Conservation (phyloP, 805 yeast species). For the Candida loeiensis region DNA sequence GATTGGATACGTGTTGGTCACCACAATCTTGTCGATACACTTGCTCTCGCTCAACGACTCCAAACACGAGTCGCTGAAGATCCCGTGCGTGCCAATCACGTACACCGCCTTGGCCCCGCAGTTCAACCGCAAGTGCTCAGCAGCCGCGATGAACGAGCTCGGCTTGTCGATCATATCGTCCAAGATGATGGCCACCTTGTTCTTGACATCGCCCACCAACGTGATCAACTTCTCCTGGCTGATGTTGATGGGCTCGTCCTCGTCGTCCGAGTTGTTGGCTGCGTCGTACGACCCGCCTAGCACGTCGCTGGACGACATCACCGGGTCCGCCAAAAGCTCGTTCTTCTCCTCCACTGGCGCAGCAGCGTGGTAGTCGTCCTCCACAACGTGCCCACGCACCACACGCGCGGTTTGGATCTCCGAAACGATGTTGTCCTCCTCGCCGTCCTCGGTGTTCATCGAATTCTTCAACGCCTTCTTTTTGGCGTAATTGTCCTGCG, state of each 20-base stretch:
- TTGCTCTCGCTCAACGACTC: constrained; percentile 73
- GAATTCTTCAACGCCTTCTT: constrained; percentile 41
- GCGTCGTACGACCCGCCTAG: constrained; percentile 81
- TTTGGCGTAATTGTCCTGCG: constrained; percentile 54
- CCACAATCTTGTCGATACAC: constrained; percentile 87
- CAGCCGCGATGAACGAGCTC: constrained; percentile 90
- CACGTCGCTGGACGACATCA: constrained; percentile 46
- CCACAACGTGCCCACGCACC: constrained; percentile 95
- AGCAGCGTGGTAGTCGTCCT: constrained; percentile 55
- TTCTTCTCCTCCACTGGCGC: constrained; percentile 12
- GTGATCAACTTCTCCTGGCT: constrained; percentile 86
- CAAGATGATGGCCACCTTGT: constrained; percentile 85
- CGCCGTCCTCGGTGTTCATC: constrained; percentile 49
- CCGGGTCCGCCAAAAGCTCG: constrained; percentile 8
- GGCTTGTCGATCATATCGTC: constrained; percentile 99
- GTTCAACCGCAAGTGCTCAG: constrained; percentile 91
- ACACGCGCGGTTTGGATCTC: constrained; percentile 95
- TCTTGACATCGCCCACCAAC: constrained; percentile 91
- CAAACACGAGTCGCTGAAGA: constrained; percentile 83
- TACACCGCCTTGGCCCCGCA: constrained; percentile 94
- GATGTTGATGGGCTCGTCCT: constrained; percentile 63
- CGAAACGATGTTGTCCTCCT: constrained; percentile 64
- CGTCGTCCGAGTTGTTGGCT: constrained; percentile 72
- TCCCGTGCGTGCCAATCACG: constrained; percentile 93
- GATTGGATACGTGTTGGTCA: constrained; percentile 94